Conservation (phyloP, 306 rosid species). For the Trifolium pratense region DNA sequence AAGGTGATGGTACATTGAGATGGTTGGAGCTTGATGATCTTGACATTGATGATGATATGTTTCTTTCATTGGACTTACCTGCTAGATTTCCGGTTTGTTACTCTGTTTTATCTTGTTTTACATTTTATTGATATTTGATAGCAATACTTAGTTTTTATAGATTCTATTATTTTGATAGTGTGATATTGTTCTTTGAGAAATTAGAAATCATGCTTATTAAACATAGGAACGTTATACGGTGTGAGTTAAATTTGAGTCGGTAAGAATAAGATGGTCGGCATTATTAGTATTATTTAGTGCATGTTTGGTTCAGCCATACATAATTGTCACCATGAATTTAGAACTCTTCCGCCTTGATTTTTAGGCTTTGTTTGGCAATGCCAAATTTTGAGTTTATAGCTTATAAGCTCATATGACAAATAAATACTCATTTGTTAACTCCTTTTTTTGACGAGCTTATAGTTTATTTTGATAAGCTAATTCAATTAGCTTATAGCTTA, state of each 20-base stretch:
- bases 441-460: too few relatives aligned
- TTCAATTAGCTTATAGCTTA: too few relatives aligned
- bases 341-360: background rate
- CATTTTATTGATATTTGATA: background rate
- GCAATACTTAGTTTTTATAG: background rate
- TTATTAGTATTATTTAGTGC: background rate
- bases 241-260: background rate
- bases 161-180: background rate
- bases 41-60: constrained; percentile 68
- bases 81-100: constrained; percentile 68
- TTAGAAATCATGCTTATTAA: background rate
- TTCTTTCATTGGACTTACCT: constrained; percentile 63
- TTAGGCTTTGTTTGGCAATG: too few relatives aligned
- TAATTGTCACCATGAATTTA: background rate
- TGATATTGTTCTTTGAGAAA: background rate
- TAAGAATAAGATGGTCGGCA: background rate
- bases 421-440: too few relatives aligned
- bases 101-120: background rate
- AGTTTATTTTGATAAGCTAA: too few relatives aligned
- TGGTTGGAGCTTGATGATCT: constrained; percentile 97
- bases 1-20: constrained; percentile 54
- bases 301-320: background rate
- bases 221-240: background rate
- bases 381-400: too few relatives aligned
- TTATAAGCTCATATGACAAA: too few relatives aligned